phyloP scores from a whole-genome alignment of 169 alveolate species.

The Cryptosporidium viatorum region DNA sequence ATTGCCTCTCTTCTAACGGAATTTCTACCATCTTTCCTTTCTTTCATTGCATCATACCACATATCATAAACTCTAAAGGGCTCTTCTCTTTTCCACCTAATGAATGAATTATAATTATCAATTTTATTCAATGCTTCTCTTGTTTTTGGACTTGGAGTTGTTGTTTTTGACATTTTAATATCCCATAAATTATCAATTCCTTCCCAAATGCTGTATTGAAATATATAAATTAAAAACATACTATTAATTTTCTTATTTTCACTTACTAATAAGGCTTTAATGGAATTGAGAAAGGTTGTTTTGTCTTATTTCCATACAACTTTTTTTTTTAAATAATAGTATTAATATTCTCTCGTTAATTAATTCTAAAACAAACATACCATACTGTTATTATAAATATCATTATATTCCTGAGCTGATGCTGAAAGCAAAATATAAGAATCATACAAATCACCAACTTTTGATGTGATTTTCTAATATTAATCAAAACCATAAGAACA shows the following conservation, averaged over 20 bases:
- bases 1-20: slow-evolving; percentile 37
- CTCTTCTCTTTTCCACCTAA: slow-evolving; percentile 63
- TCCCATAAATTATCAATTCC: slow-evolving; percentile 65
- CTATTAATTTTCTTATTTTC: background rate
- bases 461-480: slow-evolving; percentile 25
- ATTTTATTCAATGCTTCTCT: slow-evolving; percentile 35
- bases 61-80: slow-evolving; percentile 56
- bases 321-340: background rate
- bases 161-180: slow-evolving; percentile 41
- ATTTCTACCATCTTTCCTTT: slow-evolving; percentile 20
- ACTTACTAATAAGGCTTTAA: slow-evolving; percentile 73
- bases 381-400: background rate
- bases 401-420: slow-evolving; percentile 51
- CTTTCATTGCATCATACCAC: slow-evolving; percentile 68
- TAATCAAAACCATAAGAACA: background rate
- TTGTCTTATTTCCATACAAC: background rate
- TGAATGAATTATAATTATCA: slow-evolving; percentile 30
- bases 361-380: background rate
- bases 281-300: slow-evolving; percentile 56
- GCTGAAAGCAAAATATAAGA: slow-evolving; percentile 69
- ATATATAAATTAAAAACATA: background rate
- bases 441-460: slow-evolving; percentile 51
- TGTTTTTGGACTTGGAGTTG: slow-evolving; percentile 57
- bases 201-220: slow-evolving; percentile 51
- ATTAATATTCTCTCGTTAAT: background rate